Evolutionary conservation across 169 alveolate genomes (phyloP).

Genomic region (Cystoisospora suis): DNA sequence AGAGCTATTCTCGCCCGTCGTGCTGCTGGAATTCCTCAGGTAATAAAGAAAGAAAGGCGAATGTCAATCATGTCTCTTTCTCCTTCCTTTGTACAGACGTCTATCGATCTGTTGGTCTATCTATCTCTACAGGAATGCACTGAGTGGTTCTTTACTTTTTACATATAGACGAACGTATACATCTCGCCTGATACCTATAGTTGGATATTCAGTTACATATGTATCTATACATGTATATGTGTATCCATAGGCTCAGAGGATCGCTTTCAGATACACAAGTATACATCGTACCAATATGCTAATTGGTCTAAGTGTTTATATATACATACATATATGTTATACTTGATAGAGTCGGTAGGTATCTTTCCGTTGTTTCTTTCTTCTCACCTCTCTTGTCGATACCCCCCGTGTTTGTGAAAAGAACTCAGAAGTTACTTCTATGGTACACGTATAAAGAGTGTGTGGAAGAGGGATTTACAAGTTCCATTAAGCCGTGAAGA

Average conservation of each 20-base stretch:
- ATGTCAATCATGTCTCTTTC: not conserved
- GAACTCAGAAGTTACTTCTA: too few species aligned
- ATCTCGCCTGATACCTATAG: too few species aligned
- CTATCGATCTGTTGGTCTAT: not conserved
- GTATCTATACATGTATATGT: not conserved
- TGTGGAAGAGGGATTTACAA: too few species aligned
- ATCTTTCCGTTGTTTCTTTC: too few species aligned
- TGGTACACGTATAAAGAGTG: too few species aligned
- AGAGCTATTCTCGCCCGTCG: slow-evolving; percentile 44
- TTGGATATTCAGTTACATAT: not conserved
- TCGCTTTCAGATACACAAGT: not conserved
- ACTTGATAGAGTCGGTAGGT: too few species aligned
- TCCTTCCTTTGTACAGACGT: not conserved
- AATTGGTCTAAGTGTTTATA: not conserved
- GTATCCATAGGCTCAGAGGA: not conserved
- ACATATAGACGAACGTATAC: not conserved
- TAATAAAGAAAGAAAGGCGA: too few species aligned
- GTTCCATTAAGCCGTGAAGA: too few species aligned
- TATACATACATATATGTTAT: not conserved
- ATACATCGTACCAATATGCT: not conserved
- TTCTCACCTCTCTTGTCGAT: too few species aligned
- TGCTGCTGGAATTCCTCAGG: slow-evolving; percentile 41
- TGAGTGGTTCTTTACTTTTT: too few species aligned
- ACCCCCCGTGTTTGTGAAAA: too few species aligned
- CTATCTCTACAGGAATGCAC: too few species aligned